Evolutionary conservation across 2,329 filamentous ascomycete species (phyloP).

Genomic region (Apiospora rasikravindrae): DNA sequence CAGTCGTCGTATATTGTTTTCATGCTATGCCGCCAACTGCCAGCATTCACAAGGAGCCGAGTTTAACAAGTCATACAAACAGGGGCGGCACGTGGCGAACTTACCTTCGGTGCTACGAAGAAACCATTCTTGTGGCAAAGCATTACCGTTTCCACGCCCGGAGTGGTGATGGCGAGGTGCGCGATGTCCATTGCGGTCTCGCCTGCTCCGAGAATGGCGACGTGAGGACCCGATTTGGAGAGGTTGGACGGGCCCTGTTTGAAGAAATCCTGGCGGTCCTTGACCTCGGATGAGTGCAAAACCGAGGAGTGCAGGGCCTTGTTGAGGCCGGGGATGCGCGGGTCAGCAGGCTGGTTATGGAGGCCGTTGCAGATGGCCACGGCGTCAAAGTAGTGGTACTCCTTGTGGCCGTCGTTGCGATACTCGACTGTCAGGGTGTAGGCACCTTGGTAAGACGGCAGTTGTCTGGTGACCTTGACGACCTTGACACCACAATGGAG

Average conservation of each 20-base stretch:
- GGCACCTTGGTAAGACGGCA: slow-evolving; percentile 19
- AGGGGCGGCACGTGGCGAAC: neutral
- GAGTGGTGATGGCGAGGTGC: slow-evolving; percentile 49
- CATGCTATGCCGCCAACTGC: neutral
- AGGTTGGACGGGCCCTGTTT: slow-evolving; percentile 23
- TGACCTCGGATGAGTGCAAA: slow-evolving; percentile 51
- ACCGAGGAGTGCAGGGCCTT: slow-evolving; percentile 36
- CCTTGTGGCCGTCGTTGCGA: slow-evolving; percentile 14
- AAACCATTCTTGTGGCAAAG: slow-evolving; percentile 53
- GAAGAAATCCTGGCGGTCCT: slow-evolving; percentile 46
- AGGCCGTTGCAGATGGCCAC: slow-evolving; percentile 52
- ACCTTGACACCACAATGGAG: slow-evolving; percentile 45
- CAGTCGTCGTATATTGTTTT: neutral
- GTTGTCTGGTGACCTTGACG: slow-evolving; percentile 26
- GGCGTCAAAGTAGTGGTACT: slow-evolving; percentile 48
- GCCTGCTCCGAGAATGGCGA: slow-evolving; percentile 50
- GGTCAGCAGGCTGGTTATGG: slow-evolving; percentile 47
- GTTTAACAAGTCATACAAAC: neutral
- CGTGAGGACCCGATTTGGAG: slow-evolving; percentile 39
- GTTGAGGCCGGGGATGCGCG: slow-evolving; percentile 45
- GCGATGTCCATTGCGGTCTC: slow-evolving; percentile 54
- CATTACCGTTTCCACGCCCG: slow-evolving; percentile 45
- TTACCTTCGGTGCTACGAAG: slow-evolving; percentile 50
- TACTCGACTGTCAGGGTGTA: slow-evolving; percentile 31
- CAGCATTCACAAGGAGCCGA: neutral